Percentiles rank a stretch among this genome's conserved stretches.
These are phyloP conservation scores for Monilinia polystroma DNA, from an alignment of 2,329 filamentous ascomycete species.

Conservation along the genomic window DNA sequence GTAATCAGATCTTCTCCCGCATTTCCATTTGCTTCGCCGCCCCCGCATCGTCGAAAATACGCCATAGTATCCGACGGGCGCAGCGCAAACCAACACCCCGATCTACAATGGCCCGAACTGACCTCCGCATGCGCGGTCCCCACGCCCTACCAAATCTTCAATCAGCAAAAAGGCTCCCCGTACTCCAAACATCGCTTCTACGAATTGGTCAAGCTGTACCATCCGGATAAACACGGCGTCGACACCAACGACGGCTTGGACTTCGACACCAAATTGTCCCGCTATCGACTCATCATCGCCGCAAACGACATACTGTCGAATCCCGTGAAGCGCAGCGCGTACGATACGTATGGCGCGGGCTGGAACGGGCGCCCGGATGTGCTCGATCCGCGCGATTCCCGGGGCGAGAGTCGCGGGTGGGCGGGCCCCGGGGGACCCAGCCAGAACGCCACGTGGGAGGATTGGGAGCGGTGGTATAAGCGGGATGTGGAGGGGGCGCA, in stretches of 20 bases:
- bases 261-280: conserved; percentile 68
- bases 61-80: conserved; percentile 42
- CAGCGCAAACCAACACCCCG: conserved; percentile 41
- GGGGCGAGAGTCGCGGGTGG: conserved; percentile 32
- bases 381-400: conserved; percentile 33
- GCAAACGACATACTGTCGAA: conserved; percentile 88
- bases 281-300: conserved; percentile 83
- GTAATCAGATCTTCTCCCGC: conserved; percentile 27
- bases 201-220: conserved; percentile 91
- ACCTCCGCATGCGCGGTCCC: conserved; percentile 36
- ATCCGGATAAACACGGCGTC: conserved; percentile 68
- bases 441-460: conserved; percentile 93
- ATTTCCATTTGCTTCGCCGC: background rate
- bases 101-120: conserved; percentile 39
- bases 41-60: conserved; percentile 39
- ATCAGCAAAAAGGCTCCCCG: conserved; percentile 55
- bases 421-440: conserved; percentile 47
- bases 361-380: conserved; percentile 60
- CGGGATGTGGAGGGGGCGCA: conserved; percentile 49
- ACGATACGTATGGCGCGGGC: conserved; percentile 78
- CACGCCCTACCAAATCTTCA: conserved; percentile 89
- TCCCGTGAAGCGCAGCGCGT: conserved; percentile 72
- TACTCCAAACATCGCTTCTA: conserved; percentile 88
- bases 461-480: conserved; percentile 83
- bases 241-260: conserved; percentile 50